Evolutionary conservation across 2,329 filamentous ascomycete species (phyloP).

Genomic region (Chrysosphaeria jannelii): DNA sequence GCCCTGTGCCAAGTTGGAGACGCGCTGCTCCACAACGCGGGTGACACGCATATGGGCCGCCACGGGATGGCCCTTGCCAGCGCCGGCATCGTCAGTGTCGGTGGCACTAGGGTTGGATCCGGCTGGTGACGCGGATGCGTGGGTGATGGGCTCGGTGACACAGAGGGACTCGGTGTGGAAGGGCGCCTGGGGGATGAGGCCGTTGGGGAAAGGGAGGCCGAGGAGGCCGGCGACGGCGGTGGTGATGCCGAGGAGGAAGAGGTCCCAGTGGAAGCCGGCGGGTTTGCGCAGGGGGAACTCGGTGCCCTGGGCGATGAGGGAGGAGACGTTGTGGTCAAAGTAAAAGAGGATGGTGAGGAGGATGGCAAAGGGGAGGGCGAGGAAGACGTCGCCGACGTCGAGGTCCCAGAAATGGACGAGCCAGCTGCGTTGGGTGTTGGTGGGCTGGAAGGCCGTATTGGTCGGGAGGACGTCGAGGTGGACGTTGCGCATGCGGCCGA

Average conservation of each 20-base stretch:
- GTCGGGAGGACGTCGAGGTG: slow-evolving; percentile 43
- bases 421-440: slow-evolving; percentile 36
- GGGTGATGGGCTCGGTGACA: slow-evolving; percentile 23
- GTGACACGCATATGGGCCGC: slow-evolving; percentile 16
- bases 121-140: not conserved
- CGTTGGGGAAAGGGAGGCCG: slow-evolving; percentile 56
- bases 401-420: slow-evolving; percentile 62
- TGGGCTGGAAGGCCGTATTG: slow-evolving; percentile 50
- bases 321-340: slow-evolving; percentile 73
- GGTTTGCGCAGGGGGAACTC: slow-evolving; percentile 59
- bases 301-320: slow-evolving; percentile 54
- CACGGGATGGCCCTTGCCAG: slow-evolving; percentile 20
- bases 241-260: slow-evolving; percentile 52
- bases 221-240: slow-evolving; percentile 47
- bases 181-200: slow-evolving; percentile 55
- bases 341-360: slow-evolving; percentile 64
- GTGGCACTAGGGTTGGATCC: not conserved
- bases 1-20: slow-evolving; percentile 51
- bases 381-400: slow-evolving; percentile 39
- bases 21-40: slow-evolving; percentile 48
- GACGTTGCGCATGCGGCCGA: slow-evolving; percentile 51
- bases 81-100: slow-evolving; percentile 7
- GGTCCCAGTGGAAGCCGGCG: slow-evolving; percentile 61
- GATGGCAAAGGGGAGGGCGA: slow-evolving; percentile 64
- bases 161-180: slow-evolving; percentile 59